A percentile compares a stretch with the other conserved stretches of the same genome.
Evolutionary conservation across 2,329 filamentous ascomycete genomes (phyloP).

Genomic region (Aspergillus spinulosporus): DNA sequence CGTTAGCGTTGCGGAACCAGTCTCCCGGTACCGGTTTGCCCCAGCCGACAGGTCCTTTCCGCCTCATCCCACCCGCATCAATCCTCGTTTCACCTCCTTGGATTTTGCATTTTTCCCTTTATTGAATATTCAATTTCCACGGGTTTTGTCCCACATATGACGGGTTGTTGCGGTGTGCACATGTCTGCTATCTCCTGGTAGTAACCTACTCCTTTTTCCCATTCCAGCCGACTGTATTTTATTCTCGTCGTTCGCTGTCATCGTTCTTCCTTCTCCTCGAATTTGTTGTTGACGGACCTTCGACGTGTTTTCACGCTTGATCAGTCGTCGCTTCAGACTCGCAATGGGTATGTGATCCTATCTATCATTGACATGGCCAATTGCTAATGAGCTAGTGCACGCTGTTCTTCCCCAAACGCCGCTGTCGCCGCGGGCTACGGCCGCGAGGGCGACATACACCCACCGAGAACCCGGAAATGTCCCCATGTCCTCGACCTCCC

Average conservation of each 20-base stretch:
- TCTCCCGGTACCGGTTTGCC: slow-evolving; percentile 25
- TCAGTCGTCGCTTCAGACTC: slow-evolving; percentile 1
- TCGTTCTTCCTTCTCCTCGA: background rate
- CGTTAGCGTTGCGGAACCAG: slow-evolving; percentile 25
- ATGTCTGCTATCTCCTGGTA: background rate
- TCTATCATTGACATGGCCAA: background rate
- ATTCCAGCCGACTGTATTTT: background rate
- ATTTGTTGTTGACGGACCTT: background rate
- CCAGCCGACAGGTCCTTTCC: slow-evolving; percentile 21
- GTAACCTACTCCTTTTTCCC: background rate
- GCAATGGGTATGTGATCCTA: slow-evolving; percentile 24
- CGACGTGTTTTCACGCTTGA: background rate
- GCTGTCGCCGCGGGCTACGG: slow-evolving; percentile 28
- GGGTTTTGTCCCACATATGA: slow-evolving; percentile 2
- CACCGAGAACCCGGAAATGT: slow-evolving; percentile 31
- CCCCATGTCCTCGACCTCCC: slow-evolving; percentile 45
- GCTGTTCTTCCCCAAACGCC: slow-evolving; percentile 25
- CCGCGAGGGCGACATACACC: slow-evolving; percentile 25
- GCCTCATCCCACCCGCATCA: slow-evolving; percentile 23
- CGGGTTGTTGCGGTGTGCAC: slow-evolving; percentile 1
- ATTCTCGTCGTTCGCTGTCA: background rate
- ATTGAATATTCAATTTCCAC: background rate
- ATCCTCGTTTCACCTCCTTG: slow-evolving; percentile 10
- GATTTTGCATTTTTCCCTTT: background rate
- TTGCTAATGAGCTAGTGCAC: slow-evolving; percentile 29